phyloP scores from a whole-genome alignment of 148 eudicot genomes.

The Tetragonia tetragonoides region DNA sequence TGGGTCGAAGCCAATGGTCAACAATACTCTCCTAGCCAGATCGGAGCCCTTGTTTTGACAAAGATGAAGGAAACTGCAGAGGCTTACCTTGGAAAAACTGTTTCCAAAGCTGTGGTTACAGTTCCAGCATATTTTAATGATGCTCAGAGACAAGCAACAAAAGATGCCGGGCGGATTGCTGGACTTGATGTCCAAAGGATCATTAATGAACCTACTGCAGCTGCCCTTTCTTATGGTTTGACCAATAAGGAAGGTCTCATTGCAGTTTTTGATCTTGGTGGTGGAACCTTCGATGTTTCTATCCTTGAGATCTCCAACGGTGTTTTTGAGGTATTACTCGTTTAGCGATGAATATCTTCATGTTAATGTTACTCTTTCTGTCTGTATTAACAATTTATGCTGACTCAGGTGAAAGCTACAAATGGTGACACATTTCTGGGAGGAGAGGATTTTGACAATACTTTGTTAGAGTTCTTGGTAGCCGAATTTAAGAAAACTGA shows the following conservation, averaged over 20 bases:
- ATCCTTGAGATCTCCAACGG: conserved; percentile 90
- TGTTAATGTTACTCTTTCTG: neutral
- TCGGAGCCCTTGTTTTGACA: conserved; percentile 83
- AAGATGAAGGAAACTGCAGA: conserved; percentile 99
- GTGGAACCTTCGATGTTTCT: conserved; percentile 97
- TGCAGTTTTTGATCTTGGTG: conserved; percentile 97
- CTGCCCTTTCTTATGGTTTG: conserved; percentile 97
- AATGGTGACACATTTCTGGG: conserved; percentile 98
- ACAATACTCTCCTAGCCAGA: conserved; percentile 89
- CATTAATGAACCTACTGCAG: conserved; percentile 97
- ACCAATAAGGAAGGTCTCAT: conserved; percentile 91
- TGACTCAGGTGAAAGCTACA: conserved; percentile 86
- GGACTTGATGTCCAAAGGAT: conserved; percentile 95
- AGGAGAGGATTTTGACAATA: conserved; percentile 94
- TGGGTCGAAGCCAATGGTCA: conserved; percentile 98
- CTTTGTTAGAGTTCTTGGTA: conserved; percentile 74
- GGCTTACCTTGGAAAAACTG: conserved; percentile 80
- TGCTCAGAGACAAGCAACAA: conserved; percentile 97
- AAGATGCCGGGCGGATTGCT: conserved; percentile 92
- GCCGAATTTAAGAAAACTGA: conserved; percentile 79
- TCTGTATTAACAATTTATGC: conserved; percentile 2
- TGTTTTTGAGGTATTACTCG: conserved; percentile 77
- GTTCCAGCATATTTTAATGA: conserved; percentile 97
- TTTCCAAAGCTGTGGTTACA: conserved; percentile 80
- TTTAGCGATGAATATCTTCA: neutral